Evolutionary conservation across 2,329 filamentous ascomycete genomes (phyloP), one percentile per base, ranked within the genome.

Genomic region (Acrodontium crateriforme): DNA sequence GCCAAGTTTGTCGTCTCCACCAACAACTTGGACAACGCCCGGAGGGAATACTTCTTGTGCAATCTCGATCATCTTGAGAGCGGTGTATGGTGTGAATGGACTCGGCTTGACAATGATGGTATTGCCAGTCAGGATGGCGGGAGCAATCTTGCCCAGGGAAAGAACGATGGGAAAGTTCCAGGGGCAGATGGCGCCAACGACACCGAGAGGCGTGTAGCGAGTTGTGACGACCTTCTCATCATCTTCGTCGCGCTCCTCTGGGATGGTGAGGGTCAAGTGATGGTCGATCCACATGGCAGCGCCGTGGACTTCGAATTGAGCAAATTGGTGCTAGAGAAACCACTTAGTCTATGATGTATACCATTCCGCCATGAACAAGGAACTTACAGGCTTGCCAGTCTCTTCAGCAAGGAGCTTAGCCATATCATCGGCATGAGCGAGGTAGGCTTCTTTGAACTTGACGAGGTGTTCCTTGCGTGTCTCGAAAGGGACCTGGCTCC

Each of bases 11-110:
- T 76, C 71, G 28, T 69, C 69, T 5, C 72, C 73, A 28, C 66
- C 66, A 2, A 78, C 49, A 0, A 59, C 65, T 41, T 76, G 71
- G 2, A 77, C 45, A n/a, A 78, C 68, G 20, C 73, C 73, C 1
- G 68, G 63, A 2, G 70, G 70, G 50, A 76, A 69, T 50, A 74
- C 56, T 13, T 61, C 46, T 31, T 67, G 59, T 0, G 60, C 68
- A 2, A 78, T 46, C 47, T 77, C 70, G 9, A 59, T 64, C n/a
- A 73, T 43, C 49, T 78, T 77, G 20, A 78, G 54, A 3, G 56
- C 54, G 2, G 58, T 61, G 48, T 72, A 74, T 5, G 69, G 69
- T 0, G 69, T 70, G 45, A 65, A 71, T 0, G 65, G 65, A 14
- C 44, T 35, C 46, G 60, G 49, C 46, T 54, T 50, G 34, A 50